Conservation (phyloP, 306 rosid genomes). For the Glycine tomentella region DNA sequence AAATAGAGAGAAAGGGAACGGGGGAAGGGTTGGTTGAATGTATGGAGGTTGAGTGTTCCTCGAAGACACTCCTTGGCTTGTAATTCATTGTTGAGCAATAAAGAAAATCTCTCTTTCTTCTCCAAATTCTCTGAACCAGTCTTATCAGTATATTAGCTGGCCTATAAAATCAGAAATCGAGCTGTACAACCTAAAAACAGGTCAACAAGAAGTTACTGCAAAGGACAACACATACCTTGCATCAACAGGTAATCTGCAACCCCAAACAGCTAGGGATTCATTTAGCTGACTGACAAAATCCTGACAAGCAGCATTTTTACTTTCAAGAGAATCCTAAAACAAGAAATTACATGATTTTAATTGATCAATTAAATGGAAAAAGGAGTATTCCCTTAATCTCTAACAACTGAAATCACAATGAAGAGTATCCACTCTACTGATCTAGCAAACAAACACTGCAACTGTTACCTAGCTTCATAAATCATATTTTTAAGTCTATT, state of each 20-base stretch:
- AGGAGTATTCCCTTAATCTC: background rate
- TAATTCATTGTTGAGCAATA: too few species aligned
- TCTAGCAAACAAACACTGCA: conserved; percentile 16
- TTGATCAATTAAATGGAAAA: conserved; percentile 1
- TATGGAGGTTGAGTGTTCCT: too few species aligned
- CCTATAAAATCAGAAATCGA: conserved; percentile 9
- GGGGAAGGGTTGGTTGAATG: too few species aligned
- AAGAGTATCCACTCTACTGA: conserved; percentile 33
- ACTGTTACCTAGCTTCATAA: conserved; percentile 14
- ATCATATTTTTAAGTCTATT: conserved; percentile 29
- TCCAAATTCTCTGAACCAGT: too few species aligned
- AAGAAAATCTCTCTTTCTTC: too few species aligned
- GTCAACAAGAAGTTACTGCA: conserved; percentile 37
- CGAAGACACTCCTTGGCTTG: too few species aligned
- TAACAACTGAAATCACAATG: conserved; percentile 25
- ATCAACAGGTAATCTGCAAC: conserved; percentile 73
- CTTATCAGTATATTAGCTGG: conserved; percentile 21
- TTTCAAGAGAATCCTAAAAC: conserved; percentile 82
- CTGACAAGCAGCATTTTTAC: conserved; percentile 73
- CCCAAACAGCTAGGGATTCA: conserved; percentile 86
- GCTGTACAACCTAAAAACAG: conserved; percentile 31
- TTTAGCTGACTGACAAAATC: conserved; percentile 75
- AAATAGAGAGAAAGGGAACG: too few species aligned
- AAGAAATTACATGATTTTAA: conserved; percentile 35
- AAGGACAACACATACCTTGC: conserved; percentile 69